Conservation (phyloP, 2,329 filamentous ascomycete genomes). For the Xylariaceae sp. region DNA sequence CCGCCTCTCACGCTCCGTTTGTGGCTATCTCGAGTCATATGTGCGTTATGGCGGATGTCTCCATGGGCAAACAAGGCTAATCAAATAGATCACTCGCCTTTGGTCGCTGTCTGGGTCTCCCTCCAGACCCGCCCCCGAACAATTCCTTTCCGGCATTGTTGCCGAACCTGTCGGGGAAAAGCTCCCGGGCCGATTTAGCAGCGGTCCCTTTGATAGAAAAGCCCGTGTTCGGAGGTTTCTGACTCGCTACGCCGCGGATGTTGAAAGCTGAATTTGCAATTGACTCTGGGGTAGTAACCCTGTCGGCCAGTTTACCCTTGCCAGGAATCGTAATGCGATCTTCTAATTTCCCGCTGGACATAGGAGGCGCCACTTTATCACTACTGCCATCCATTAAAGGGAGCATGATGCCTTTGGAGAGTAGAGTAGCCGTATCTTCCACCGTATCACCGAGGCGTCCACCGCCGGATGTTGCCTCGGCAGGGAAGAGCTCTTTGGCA, state of each 20-base stretch:
- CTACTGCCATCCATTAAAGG: conserved; percentile 43
- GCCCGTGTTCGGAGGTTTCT: conserved; percentile 42
- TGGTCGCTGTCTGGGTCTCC: conserved; percentile 54
- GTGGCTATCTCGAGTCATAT: background rate
- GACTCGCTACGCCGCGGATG: conserved; percentile 54
- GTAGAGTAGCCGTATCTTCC: conserved; percentile 48
- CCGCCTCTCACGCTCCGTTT: background rate
- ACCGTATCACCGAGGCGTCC: conserved; percentile 47
- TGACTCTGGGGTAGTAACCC: conserved; percentile 31
- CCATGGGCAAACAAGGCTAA: conserved; percentile 34
- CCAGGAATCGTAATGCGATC: conserved; percentile 29
- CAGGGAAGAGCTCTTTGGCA: conserved; percentile 55
- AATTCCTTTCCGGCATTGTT: conserved; percentile 63
- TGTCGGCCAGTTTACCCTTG: conserved; percentile 32
- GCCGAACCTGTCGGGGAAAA: conserved; percentile 61
- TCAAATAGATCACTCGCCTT: conserved; percentile 69
- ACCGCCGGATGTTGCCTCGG: conserved; percentile 37
- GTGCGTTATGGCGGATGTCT: background rate
- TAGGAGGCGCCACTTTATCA: conserved; percentile 23
- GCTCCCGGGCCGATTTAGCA: conserved; percentile 50
- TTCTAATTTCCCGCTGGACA: conserved; percentile 21
- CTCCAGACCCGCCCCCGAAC: conserved; percentile 56
- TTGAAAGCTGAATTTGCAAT: conserved; percentile 39
- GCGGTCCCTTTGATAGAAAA: conserved; percentile 64
- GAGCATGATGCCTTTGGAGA: conserved; percentile 43